Percentiles rank a stretch among this genome's conserved stretches.
These are phyloP conservation scores for Pyronema omphalodes DNA, from an alignment of 495 filamentous ascomycete genomes.

Conservation along the genomic window DNA sequence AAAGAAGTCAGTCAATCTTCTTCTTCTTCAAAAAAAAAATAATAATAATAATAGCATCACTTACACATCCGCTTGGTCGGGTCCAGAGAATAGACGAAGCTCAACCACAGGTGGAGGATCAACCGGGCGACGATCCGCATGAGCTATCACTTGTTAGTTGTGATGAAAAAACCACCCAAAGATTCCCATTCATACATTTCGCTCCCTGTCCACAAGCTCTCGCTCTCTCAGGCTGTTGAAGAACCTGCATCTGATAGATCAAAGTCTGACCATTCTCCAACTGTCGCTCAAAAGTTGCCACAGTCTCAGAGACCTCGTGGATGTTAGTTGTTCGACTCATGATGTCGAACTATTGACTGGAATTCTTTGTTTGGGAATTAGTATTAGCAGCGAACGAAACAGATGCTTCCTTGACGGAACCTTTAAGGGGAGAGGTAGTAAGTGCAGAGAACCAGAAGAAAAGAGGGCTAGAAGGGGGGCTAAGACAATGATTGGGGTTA, in stretches of 20 bases:
- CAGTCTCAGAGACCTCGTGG: constrained; percentile 26
- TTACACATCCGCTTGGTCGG: constrained; percentile 30
- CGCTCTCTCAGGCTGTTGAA: constrained; percentile 91
- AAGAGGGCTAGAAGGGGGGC: too few species aligned
- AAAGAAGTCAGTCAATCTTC: constrained; percentile 30
- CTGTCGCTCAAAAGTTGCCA: constrained; percentile 38
- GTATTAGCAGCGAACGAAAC: too few species aligned
- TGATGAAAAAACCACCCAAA: constrained; percentile 8
- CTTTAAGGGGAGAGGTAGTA: too few species aligned
- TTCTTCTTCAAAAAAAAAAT: neutral
- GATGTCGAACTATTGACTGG: constrained; percentile 1
- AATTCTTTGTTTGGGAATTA: too few species aligned
- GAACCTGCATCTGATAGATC: constrained; percentile 66
- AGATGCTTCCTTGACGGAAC: too few species aligned
- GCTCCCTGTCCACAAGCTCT: constrained; percentile 89
- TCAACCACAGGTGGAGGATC: constrained; percentile 96
- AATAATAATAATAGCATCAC: constrained; percentile 14
- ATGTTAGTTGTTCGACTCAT: constrained; percentile 22
- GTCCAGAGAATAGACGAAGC: constrained; percentile 67
- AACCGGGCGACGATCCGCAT: constrained; percentile 87
- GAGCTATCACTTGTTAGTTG: constrained; percentile 36
- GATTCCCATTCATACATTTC: constrained; percentile 50
- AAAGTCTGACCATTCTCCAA: constrained; percentile 66
- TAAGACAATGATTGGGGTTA: too few species aligned
- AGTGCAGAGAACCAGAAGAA: too few species aligned